Conservation (phyloP, 148 eudicot species). For the Nepenthes gracilis region DNA sequence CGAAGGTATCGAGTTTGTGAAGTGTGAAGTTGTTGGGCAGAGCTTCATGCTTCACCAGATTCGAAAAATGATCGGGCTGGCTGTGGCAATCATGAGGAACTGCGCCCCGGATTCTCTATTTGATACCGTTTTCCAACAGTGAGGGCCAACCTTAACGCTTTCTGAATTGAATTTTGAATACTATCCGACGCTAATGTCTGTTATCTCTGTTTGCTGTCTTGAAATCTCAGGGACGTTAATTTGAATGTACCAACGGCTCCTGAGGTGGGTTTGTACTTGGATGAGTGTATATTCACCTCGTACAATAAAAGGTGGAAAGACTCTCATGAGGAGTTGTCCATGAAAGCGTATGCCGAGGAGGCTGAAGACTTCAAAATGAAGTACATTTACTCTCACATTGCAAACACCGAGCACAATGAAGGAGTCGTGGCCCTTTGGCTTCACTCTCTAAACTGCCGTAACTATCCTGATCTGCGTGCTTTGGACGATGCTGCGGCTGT, state of each 20-base stretch:
- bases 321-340: conserved; percentile 73
- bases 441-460: conserved; percentile 76
- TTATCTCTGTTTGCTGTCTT: neutral
- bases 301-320: conserved; percentile 72
- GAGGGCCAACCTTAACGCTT: conserved; percentile 10
- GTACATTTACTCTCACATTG: conserved; percentile 72
- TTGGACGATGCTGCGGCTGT: conserved; percentile 5
- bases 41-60: conserved; percentile 99
- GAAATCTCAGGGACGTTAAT: conserved; percentile 39
- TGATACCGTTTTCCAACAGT: conserved; percentile 57
- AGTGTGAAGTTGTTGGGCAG: conserved; percentile 88
- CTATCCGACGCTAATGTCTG: neutral
- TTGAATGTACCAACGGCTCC: conserved; percentile 92
- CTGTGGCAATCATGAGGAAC: conserved; percentile 77
- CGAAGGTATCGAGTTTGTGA: conserved; percentile 84
- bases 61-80: conserved; percentile 81
- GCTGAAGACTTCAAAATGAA: conserved; percentile 83
- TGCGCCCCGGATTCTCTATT: conserved; percentile 58
- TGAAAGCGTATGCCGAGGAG: conserved; percentile 59
- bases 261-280: conserved; percentile 86
- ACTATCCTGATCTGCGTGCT: conserved; percentile 53
- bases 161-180: neutral
- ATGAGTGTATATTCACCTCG: conserved; percentile 84
- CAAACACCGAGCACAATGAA: conserved; percentile 63
- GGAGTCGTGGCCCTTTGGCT: conserved; percentile 74